Evolutionary conservation across 495 filamentous ascomycete species (phyloP), one percentile per base, ranked within the genome.

Genomic region (Trichocladium uniseriatum): DNA sequence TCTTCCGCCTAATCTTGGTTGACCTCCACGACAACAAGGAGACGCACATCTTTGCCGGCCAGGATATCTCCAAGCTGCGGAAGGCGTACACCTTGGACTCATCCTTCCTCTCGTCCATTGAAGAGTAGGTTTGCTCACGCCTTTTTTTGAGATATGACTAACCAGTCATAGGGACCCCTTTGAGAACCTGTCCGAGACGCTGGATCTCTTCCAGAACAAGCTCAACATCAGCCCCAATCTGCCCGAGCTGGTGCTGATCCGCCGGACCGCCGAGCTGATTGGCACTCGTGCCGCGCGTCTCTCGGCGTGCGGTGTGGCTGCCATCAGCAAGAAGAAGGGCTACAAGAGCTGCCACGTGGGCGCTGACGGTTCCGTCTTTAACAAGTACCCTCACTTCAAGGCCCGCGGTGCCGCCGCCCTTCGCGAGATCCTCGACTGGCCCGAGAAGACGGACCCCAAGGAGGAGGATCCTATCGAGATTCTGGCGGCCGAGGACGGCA

Each of bases 371-470:
- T 91, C 86, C 10, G 89, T 97, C 37, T 97, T 96, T 75, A 95
- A 94, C 76, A 95, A 95, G 67, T 96, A 96, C 70, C 91, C 91
- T 2, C 87, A 95, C 68, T 97, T 97, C 77, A 91, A 95, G 76
- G 78, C 79, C 14, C 85, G 91, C 42, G 89, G 89, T 47, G 91
- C 91, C 5, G 74, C 81, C 56, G 91, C 91, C 18, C 80, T 97
- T 18, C 81, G 89, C 16, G 90, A 97, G 73, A 95, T 96, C 57
- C 77, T 97, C 11, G 89, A 92, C 67, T 96, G 91, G 92, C 75
- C 80, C 3, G 78, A 78, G 42, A 79, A 77, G 70, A 74, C 71
- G 43, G 71, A 61, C 52, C 52, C 65, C 5, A 77, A 59, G 57
- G 83, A 85, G 64, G 78, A 83, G 61, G 91, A 97, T 63, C 89